Conservation (phyloP, 306 rosid species). For the Malus asiatica region DNA sequence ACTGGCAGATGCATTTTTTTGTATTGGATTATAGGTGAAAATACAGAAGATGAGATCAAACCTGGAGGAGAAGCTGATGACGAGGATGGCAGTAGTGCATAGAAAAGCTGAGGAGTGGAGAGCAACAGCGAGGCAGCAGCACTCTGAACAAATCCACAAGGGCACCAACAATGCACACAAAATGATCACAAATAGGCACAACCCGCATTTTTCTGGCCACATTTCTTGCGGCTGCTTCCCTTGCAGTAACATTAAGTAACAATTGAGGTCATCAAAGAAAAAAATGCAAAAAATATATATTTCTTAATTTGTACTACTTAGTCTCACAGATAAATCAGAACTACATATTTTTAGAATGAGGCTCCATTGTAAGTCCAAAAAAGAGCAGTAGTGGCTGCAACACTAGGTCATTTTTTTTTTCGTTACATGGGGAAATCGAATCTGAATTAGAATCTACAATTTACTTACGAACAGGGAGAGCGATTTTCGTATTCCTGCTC, state of each 20-base stretch:
- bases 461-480: too few species aligned
- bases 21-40: conserved; percentile 48
- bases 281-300: not conserved
- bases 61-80: conserved; percentile 91
- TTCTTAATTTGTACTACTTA: not conserved
- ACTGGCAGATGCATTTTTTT: not conserved
- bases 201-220: conserved; percentile 38
- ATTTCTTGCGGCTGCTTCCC: conserved; percentile 90
- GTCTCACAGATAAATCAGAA: not conserved
- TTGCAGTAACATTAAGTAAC: conserved; percentile 33
- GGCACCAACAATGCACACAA: conserved; percentile 51
- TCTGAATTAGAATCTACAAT: too few species aligned
- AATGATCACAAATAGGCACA: conserved; percentile 32
- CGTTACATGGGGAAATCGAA: too few species aligned
- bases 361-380: not conserved
- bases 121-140: conserved; percentile 62
- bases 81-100: conserved; percentile 68
- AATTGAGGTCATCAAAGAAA: conserved; percentile 1
- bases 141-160: conserved; percentile 60
- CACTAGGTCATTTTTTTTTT: too few species aligned
- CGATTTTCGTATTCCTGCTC: too few species aligned
- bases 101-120: conserved; percentile 91
- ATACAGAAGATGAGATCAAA: conserved; percentile 90
- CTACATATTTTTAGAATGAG: not conserved
- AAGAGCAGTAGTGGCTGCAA: not conserved